A percentile compares a stretch with the other conserved stretches of the same genome.
phyloP scores from a whole-genome alignment of 192 early-diverging fungal genomes.

The Neocallimastix lanati region DNA sequence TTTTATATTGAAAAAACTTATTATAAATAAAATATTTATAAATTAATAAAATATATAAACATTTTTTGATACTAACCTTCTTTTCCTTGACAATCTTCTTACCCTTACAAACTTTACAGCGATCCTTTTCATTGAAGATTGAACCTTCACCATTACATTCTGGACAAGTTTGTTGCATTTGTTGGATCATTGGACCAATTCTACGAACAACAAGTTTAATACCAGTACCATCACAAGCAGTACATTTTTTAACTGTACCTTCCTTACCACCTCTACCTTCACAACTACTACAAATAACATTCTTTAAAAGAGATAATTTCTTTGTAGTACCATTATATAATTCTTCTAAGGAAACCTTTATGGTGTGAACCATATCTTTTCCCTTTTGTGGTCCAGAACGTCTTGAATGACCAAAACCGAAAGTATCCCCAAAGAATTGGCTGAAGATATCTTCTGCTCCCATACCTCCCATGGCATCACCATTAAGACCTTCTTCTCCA shows the following conservation, averaged over 20 bases:
- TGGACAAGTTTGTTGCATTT: slow-evolving; percentile 91
- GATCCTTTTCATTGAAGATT: slow-evolving; percentile 72
- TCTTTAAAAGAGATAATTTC: slow-evolving; percentile 92
- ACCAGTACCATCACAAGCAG: slow-evolving; percentile 74
- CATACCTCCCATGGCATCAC: slow-evolving; percentile 28
- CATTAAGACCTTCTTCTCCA: slow-evolving; percentile 20
- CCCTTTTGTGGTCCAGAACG: slow-evolving; percentile 75
- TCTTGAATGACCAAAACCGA: slow-evolving; percentile 43
- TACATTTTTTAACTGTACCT: slow-evolving; percentile 68
- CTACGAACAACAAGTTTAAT: slow-evolving; percentile 75
- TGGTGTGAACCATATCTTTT: slow-evolving; percentile 78
- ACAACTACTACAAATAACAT: slow-evolving; percentile 75
- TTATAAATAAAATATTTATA: background rate
- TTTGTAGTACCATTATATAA: slow-evolving; percentile 76
- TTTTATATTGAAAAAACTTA: background rate
- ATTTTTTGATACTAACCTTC: slow-evolving; percentile 38
- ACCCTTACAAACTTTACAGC: slow-evolving; percentile 79
- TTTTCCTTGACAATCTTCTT: slow-evolving; percentile 72
- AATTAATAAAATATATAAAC: background rate
- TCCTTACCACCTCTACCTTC: slow-evolving; percentile 94
- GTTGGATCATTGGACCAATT: slow-evolving; percentile 99
- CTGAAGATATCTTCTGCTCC: slow-evolving; percentile 84
- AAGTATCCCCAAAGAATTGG: slow-evolving; percentile 84
- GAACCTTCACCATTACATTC: slow-evolving; percentile 83
- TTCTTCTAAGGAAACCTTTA: slow-evolving; percentile 76